Conservation (phyloP, 345 rosid genomes). For the Euphorbia pulcherrima region DNA sequence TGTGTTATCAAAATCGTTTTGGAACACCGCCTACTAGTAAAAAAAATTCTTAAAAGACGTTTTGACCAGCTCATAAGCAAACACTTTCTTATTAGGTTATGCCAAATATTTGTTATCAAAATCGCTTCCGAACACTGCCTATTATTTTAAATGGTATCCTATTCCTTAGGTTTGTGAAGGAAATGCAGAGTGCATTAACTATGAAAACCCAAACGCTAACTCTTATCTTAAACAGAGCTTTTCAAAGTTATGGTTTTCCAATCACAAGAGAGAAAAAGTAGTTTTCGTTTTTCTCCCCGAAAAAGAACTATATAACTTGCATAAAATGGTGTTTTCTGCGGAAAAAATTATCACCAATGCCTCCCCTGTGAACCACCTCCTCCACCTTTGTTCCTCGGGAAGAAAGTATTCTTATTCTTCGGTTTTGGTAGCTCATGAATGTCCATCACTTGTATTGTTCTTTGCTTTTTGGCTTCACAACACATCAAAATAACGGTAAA, state of each 20-base stretch:
- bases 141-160: too few species aligned
- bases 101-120: too few species aligned
- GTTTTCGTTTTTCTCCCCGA: not conserved
- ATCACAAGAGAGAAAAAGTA: not conserved
- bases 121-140: too few species aligned
- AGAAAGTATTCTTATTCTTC: slow-evolving; percentile 86
- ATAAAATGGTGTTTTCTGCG: slow-evolving; percentile 4
- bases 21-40: too few species aligned
- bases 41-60: too few species aligned
- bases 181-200: too few species aligned
- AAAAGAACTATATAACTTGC: slow-evolving; percentile 14
- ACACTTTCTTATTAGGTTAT: too few species aligned
- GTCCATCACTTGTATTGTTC: slow-evolving; percentile 99
- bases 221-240: not conserved
- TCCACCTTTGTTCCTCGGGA: slow-evolving; percentile 76
- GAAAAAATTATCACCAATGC: slow-evolving; percentile 80
- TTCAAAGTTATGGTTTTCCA: not conserved
- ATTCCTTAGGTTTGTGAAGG: too few species aligned
- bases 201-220: slow-evolving; percentile 2
- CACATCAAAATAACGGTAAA: not conserved
- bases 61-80: too few species aligned
- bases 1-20: too few species aligned
- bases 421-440: slow-evolving; percentile 95
- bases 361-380: slow-evolving; percentile 83
- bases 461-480: slow-evolving; percentile 90